phyloP scores from a whole-genome alignment of 2,329 filamentous ascomycete species.

The Rutstroemia sp. region DNA sequence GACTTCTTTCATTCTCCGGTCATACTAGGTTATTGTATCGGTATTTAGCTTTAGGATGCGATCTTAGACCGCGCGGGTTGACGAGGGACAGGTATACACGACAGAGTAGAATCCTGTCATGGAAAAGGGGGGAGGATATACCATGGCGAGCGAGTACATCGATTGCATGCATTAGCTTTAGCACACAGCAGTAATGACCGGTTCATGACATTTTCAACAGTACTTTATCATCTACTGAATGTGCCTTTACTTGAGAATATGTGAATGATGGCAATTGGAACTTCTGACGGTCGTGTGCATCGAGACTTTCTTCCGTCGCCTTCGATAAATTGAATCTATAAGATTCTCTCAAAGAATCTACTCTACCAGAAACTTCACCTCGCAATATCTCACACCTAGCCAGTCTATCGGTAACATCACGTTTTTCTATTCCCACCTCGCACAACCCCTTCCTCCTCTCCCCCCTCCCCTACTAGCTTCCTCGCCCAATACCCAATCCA shows the following conservation, averaged over 20 bases:
- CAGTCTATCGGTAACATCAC: background rate
- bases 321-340: no score
- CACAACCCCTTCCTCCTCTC: background rate
- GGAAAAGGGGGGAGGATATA: background rate
- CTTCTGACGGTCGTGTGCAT: no score
- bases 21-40: background rate
- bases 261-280: no score
- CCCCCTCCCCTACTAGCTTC: background rate
- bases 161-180: background rate
- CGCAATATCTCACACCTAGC: no score
- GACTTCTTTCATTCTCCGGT: background rate
- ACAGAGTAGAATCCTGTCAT: constrained; percentile 10
- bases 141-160: background rate
- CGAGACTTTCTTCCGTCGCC: background rate
- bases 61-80: background rate
- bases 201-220: constrained; percentile 1
- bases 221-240: background rate
- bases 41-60: background rate
- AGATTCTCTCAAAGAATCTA: no score
- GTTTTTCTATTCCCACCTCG: background rate
- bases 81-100: background rate
- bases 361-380: no score
- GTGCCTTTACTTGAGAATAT: no score
- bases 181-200: constrained; percentile 9
- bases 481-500: background rate